A percentile compares a stretch with the other conserved stretches of the same genome.
Evolutionary conservation across 2,329 filamentous ascomycete species (phyloP).

Genomic region (Ramularia collo-cygni): DNA sequence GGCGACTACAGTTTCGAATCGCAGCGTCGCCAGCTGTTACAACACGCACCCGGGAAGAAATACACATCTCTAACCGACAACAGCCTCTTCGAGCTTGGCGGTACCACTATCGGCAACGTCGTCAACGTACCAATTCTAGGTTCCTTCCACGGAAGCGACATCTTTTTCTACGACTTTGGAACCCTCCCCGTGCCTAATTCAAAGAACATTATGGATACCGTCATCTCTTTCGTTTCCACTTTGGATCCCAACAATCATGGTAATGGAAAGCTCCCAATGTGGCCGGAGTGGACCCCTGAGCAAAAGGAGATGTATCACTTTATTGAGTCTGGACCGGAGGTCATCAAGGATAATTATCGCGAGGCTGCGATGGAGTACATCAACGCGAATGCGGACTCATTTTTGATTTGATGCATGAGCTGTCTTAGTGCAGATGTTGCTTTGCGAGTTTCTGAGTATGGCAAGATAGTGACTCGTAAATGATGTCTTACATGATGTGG

Average conservation of each 20-base stretch:
- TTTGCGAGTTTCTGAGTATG: too few relatives aligned
- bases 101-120: slow-evolving; percentile 51
- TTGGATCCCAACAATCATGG: slow-evolving; percentile 13
- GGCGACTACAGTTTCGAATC: slow-evolving; percentile 64
- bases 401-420: too few relatives aligned
- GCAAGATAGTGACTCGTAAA: too few relatives aligned
- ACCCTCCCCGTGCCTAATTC: slow-evolving; percentile 6
- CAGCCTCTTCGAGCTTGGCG: slow-evolving; percentile 38
- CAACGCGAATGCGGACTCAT: slow-evolving; percentile 8
- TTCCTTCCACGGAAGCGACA: slow-evolving; percentile 62
- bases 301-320: slow-evolving; percentile 6
- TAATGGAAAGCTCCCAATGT: slow-evolving; percentile 3
- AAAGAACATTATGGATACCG: slow-evolving; percentile 9
- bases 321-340: slow-evolving; percentile 5
- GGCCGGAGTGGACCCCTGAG: slow-evolving; percentile 6
- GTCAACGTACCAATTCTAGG: slow-evolving; percentile 65
- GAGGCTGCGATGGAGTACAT: slow-evolving; percentile 5
- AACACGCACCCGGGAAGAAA: neutral
- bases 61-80: slow-evolving; percentile 1
- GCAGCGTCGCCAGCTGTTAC: slow-evolving; percentile 7
- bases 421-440: too few relatives aligned
- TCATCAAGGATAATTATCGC: slow-evolving; percentile 8
- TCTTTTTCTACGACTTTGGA: slow-evolving; percentile 32
- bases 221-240: slow-evolving; percentile 12
- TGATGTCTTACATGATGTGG: too few relatives aligned